Percentiles rank a stretch among this genome's conserved stretches.
These are phyloP conservation scores for Astrothelium subdiscretum DNA, from an alignment of 495 filamentous ascomycete genomes.

Conservation along the genomic window DNA sequence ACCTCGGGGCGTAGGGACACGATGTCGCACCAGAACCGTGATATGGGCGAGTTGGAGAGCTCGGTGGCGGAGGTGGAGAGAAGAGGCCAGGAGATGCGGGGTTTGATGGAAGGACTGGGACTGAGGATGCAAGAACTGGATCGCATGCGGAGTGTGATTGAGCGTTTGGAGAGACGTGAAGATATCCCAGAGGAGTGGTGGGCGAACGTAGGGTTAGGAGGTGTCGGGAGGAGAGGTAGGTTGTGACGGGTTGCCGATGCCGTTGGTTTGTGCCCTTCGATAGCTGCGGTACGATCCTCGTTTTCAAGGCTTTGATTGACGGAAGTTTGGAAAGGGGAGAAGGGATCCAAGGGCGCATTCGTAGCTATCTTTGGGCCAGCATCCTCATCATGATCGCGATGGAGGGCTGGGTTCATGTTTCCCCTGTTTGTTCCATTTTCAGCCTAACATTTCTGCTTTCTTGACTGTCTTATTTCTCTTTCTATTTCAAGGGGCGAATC, in stretches of 20 bases:
- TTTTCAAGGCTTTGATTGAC: too few relatives aligned
- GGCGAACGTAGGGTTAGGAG: constrained; percentile 51
- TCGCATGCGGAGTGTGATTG: constrained; percentile 57
- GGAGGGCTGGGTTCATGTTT: too few relatives aligned
- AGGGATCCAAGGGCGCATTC: too few relatives aligned
- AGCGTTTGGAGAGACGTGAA: constrained; percentile 50
- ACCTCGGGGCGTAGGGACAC: too few relatives aligned
- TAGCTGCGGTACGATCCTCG: too few relatives aligned
- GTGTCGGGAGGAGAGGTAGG: background rate
- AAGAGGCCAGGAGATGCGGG: background rate
- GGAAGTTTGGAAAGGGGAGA: too few relatives aligned
- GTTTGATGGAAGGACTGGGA: background rate
- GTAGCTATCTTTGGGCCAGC: too few relatives aligned
- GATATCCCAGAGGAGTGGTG: constrained; percentile 72
- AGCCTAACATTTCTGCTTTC: background rate
- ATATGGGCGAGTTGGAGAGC: background rate
- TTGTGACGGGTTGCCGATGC: background rate
- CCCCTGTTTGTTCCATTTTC: too few relatives aligned
- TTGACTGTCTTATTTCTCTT: background rate
- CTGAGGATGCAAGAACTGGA: constrained; percentile 35
- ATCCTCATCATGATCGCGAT: too few relatives aligned
- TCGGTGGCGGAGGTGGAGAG: background rate
- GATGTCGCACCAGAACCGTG: too few relatives aligned
- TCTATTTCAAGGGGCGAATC: background rate
- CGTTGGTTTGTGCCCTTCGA: background rate